Percentiles rank a stretch among this genome's conserved stretches.
phyloP scores from a whole-genome alignment of 2,329 filamentous ascomycete genomes.

The Epichloe elymi region DNA sequence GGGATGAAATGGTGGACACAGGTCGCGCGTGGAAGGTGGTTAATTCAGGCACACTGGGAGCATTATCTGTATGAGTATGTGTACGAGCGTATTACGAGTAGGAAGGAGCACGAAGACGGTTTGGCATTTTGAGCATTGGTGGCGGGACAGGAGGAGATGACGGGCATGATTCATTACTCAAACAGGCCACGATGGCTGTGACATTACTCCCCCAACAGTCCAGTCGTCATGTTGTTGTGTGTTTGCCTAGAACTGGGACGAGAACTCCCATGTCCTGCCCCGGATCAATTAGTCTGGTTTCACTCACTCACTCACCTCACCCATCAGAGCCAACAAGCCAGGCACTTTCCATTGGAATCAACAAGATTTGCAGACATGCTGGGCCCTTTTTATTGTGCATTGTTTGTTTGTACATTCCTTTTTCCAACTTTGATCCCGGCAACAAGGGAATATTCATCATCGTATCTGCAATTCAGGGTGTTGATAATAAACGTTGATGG shows the following conservation, averaged over 20 bases:
- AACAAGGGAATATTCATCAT: no score
- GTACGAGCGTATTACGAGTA: no score
- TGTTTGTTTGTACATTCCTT: no score
- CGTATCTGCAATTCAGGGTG: no score
- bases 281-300: no score
- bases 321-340: not conserved
- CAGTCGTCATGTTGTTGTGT: no score
- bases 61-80: not conserved
- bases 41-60: not conserved
- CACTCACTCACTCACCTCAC: not conserved
- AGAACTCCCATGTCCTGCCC: no score
- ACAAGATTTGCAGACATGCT: conserved; percentile 33
- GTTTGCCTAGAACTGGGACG: no score
- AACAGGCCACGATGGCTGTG: no score
- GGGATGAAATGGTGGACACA: not conserved
- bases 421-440: no score
- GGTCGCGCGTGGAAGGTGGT: not conserved
- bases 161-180: not conserved
- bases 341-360: conserved; percentile 18
- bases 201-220: no score
- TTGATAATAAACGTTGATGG: no score
- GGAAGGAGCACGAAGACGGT: conserved; percentile 17
- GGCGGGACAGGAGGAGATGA: not conserved
- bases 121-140: conserved; percentile 30
- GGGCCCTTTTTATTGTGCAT: conserved; percentile 11